Base-by-base conservation (phyloP, 2,329 filamentous ascomycete genomes). In the Oidium heveae region DNA sequence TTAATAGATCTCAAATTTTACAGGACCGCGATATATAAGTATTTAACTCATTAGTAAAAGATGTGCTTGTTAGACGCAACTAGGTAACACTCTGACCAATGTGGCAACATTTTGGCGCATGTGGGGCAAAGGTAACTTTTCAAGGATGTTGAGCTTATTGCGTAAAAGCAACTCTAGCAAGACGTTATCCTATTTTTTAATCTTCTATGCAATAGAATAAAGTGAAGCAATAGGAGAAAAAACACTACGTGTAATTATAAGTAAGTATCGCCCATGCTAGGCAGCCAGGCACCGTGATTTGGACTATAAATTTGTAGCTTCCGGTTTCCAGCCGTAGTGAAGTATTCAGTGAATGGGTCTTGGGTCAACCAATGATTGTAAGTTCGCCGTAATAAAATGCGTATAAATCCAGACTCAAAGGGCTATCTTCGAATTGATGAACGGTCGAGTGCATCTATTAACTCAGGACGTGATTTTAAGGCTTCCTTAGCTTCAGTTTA, bases 391-490 rank as follows among this genome's bases (percentile, higher is more conserved):
- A 33, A n/a, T n/a, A 51, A 62, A 67, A 71, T 70, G 13, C 13
- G 16, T 15, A 39, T 6, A 39, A 39, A 39, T 16, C 37, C 37
- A 9, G 41, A 5, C 41, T 18, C 18, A 18, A 64, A 59, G 59
- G 59, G 62, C 63, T 66, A 66, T 61, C 62, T 61, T 47, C 59
- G 54, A 54, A 66, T 61, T 24, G 63, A 78, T 75, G 68, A 87
- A 74, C 54, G 82, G 83, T 65, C 82, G 58, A 98, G 72, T 33
- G 91, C 91, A 66, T 94, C 85, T 59, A 89, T 72, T 56, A 98
- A 73, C 72, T 96, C 91, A 1, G 89, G 89, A 56, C 91, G 77
- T 57, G 77, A 75, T 60, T 78, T 75, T 63, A 98, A 71, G 52
- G 81, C 80, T 60, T 84, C 79, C 59, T 77, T 78, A n/a, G 91